A percentile compares a stretch with the other conserved stretches of the same genome.
Evolutionary conservation across 192 early-diverging fungal genomes (phyloP).

Genomic region (Chytriomyces hyalinus): DNA sequence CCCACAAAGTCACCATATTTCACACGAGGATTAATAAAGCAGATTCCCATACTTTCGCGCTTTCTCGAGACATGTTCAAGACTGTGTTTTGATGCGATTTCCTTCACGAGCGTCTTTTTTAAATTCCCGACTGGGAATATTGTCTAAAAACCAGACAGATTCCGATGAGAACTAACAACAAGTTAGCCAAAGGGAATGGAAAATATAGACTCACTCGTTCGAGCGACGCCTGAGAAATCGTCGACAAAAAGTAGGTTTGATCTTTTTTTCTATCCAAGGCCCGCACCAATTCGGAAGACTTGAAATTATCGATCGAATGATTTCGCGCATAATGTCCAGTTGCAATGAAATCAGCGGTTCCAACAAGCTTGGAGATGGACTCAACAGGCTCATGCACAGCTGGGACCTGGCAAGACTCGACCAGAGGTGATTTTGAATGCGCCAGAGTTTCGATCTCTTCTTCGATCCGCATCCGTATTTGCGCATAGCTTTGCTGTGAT

Average conservation of each 20-base stretch:
- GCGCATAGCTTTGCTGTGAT: neutral
- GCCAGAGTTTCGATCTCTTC: neutral
- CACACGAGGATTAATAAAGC: conserved; percentile 85
- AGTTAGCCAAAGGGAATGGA: neutral
- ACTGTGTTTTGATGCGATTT: conserved; percentile 60
- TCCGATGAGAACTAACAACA: neutral
- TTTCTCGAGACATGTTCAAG: conserved; percentile 69
- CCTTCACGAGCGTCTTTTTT: conserved; percentile 75
- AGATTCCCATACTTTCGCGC: conserved; percentile 94
- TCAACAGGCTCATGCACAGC: neutral
- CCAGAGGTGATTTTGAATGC: neutral
- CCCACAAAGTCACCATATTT: conserved; percentile 79
- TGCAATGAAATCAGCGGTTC: conserved; percentile 57
- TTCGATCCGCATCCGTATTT: neutral
- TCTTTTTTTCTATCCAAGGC: conserved; percentile 81
- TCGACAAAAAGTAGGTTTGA: conserved; percentile 92
- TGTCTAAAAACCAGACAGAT: conserved; percentile 31
- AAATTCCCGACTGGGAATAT: conserved; percentile 85
- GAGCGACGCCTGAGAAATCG: conserved; percentile 57
- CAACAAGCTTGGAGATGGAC: neutral
- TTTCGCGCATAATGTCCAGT: conserved; percentile 72
- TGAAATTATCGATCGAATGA: neutral
- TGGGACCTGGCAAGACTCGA: neutral
- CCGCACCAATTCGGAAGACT: neutral
- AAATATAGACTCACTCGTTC: neutral